phyloP scores from a whole-genome alignment of 345 rosid genomes.

The Salix exigua region DNA sequence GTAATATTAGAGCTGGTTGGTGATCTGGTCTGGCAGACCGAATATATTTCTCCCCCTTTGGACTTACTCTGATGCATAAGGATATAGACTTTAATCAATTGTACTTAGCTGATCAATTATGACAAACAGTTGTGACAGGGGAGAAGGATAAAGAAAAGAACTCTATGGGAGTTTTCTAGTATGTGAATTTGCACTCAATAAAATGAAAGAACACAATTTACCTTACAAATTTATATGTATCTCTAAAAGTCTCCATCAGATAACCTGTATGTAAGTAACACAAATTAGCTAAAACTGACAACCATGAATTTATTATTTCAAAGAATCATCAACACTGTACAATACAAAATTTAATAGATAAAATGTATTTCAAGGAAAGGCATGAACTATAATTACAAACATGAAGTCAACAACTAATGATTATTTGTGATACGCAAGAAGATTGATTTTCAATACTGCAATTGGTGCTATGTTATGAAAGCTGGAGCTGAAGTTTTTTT shows the following conservation, averaged over 20 bases:
- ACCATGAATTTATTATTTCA: neutral
- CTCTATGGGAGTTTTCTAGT: neutral
- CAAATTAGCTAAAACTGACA: neutral
- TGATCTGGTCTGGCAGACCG: slow-evolving; percentile 36
- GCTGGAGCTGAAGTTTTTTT: neutral
- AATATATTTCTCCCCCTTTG: slow-evolving; percentile 34
- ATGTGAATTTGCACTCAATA: neutral
- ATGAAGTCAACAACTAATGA: neutral
- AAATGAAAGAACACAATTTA: slow-evolving; percentile 9
- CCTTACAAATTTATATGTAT: slow-evolving; percentile 35
- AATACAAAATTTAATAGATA: neutral
- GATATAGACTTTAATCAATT: neutral
- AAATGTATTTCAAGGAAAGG: neutral
- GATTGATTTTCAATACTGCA: neutral
- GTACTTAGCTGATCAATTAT: neutral
- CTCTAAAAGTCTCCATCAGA: slow-evolving; percentile 31
- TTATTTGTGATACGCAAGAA: neutral
- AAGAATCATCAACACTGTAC: neutral
- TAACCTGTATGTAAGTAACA: slow-evolving; percentile 33
- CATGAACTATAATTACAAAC: neutral
- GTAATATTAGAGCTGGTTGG: slow-evolving; percentile 37
- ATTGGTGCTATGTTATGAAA: neutral
- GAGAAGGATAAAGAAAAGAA: neutral
- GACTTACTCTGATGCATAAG: slow-evolving; percentile 32
- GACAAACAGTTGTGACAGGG: neutral